Evolutionary conservation across 148 eudicot species (phyloP).

Genomic region (Rheum nobile): DNA sequence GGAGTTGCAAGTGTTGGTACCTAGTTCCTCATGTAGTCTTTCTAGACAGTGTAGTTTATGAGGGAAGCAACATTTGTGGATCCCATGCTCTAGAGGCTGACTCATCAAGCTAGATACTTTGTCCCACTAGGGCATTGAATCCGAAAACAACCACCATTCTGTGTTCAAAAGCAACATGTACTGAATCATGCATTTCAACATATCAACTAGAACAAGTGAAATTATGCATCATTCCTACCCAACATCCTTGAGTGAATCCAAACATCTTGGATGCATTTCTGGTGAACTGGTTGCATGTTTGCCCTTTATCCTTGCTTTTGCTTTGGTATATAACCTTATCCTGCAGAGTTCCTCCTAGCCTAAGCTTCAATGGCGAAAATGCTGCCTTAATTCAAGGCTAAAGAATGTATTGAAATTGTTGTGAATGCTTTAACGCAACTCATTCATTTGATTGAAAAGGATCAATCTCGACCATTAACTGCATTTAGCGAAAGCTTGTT

Average conservation of each 20-base stretch:
- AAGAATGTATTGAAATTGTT: background rate
- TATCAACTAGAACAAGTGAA: background rate
- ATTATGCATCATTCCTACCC: slow-evolving; percentile 27
- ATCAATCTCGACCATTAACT: slow-evolving; percentile 28
- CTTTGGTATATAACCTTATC: slow-evolving; percentile 61
- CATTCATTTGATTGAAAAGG: background rate
- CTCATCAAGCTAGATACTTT: slow-evolving; percentile 27
- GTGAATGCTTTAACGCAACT: too few species aligned
- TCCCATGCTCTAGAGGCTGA: slow-evolving; percentile 70
- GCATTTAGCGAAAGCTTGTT: slow-evolving; percentile 43
- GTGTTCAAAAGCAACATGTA: slow-evolving; percentile 11
- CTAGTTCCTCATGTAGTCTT: slow-evolving; percentile 71
- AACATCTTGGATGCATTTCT: slow-evolving; percentile 39
- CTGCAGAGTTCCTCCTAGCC: slow-evolving; percentile 88
- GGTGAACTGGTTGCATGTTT: slow-evolving; percentile 47
- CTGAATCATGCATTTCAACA: background rate
- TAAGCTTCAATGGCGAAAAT: slow-evolving; percentile 79
- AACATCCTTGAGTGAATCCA: slow-evolving; percentile 62
- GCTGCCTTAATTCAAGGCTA: slow-evolving; percentile 30
- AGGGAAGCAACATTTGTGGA: slow-evolving; percentile 65
- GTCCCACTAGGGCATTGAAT: slow-evolving; percentile 77
- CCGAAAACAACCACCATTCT: slow-evolving; percentile 74
- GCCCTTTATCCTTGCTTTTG: slow-evolving; percentile 33
- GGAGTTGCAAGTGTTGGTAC: too few species aligned
- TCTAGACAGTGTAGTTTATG: slow-evolving; percentile 57